Evolutionary conservation across 352 stramenopile species (phyloP), one percentile per base, ranked within the genome.

Genomic region (Detonula confervacea): DNA sequence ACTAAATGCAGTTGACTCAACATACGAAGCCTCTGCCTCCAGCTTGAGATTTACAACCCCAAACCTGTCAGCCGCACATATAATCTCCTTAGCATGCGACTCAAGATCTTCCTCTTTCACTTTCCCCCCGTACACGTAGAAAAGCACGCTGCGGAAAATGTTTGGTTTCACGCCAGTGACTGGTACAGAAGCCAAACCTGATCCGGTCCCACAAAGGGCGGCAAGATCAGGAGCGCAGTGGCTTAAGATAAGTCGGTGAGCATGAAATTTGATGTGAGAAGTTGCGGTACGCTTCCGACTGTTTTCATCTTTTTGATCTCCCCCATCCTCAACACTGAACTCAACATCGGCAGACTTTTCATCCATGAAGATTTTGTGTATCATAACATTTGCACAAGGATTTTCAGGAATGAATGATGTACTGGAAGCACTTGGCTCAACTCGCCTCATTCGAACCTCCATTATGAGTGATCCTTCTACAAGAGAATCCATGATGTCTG

Each of bases 111-210:
- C 44, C 3, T 55, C 16, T 0, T 9, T 8, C 24, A 61, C 18
- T n/a, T 66, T 57, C n/a, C 56, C 24, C 56, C 57, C 56, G 60
- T 65, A 77, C 16, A 71, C 25, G 24, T 77, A 71, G 22, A 49
- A 51, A 2, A 77, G 8, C 14, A 55, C 8, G 20, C 35, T 29
- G 18, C 18, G 42, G 18, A 69, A 59, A 18, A 59, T 57, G 2
- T 69, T 27, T 29, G 60, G 22, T 8, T 44, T 59, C 7, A 59
- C n/a, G 44, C 30, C 60, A 30, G n/a, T 5, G 5, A 69, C 59
- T 55, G 35, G 57, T n/a, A 67, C 24, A n/a, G 20, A 12, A 6
- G 57, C 11, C 12, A 39, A 1, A 24, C 25, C 47, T 37, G 20
- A 3, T n/a, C 6, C 6, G 1, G 27, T 29, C 11, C 42, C 27